Base-by-base conservation (phyloP, 495 filamentous ascomycete species). In the Patellaria atrata region DNA sequence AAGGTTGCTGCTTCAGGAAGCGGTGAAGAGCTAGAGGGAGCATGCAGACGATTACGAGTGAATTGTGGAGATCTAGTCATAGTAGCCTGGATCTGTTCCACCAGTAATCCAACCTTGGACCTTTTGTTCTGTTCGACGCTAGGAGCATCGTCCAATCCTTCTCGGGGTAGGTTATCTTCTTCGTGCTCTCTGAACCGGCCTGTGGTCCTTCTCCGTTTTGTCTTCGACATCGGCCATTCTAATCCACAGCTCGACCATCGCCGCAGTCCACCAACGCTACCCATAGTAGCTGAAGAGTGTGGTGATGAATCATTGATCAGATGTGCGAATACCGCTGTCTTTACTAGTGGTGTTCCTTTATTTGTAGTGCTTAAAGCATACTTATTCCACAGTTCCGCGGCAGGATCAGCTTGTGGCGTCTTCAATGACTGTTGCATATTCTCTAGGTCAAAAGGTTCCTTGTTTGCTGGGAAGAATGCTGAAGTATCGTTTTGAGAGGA, bases 341-440 rank as follows among this genome's bases (percentile, higher is more conserved):
- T 43, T 7, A 30, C 28, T 10, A 40, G 49, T 16, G 45, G 27
- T 1, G 35, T 43, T 5, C 41, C 49, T 23, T 44, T 50, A 19
- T 30, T 47, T 11, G 31, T 38, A 15, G 44, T 33, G 18, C 32
- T 40, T 5, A 36, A 27, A 6, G 39, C 70, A 50, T 82, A 91
- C 13, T 79, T 74, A 44, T 76, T 82, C 85, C 83, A 92, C n/a
- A 94, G 57, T 33, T 93, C 85, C 21, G 73, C 57, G 0, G 79
- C 79, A 17, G 87, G 78, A 54, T 97, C 89, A 27, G 75, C 71
- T 38, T 80, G 75, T 16, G 82, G 82, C 0, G 84, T 85, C 33
- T 68, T 75, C 22, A 79, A 59, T 1, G 67, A 56, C n/a, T 62
- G 53, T 23, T 70, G 65, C 14, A 77, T 49, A 21, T 60, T 61